Evolutionary conservation across 1,284 basidiomycete genomes (phyloP), one percentile per base, ranked within the genome.

Genomic region (Gomphus sp.): DNA sequence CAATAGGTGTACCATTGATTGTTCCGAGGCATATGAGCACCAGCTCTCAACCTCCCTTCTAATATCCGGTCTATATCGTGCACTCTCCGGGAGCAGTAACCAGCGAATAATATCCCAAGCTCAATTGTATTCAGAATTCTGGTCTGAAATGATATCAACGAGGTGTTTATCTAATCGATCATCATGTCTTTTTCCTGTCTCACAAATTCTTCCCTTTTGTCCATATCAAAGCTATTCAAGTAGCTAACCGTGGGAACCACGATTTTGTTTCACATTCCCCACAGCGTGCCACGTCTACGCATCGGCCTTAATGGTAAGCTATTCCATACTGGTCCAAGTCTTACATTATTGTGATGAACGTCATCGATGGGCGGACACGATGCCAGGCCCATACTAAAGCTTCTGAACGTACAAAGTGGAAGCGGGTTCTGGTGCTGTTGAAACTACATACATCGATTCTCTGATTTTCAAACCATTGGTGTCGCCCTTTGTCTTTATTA

Each of bases 281-380:
- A n/a, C n/a, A n/a, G n/a, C n/a, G n/a, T n/a, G n/a, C n/a, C n/a
- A n/a, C n/a, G n/a, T n/a, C n/a, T n/a, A n/a, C n/a, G n/a, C n/a
- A n/a, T n/a, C n/a, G n/a, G n/a, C n/a, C n/a, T n/a, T n/a, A n/a
- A 43, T 43, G 3, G 36, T 51, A 51, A 34, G 31, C 34, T 22
- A 37, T 34, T 4, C 14, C 14, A 16, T 3, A 43, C 10, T 36
- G 10, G 10, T 16, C 16, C n/a, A 8, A 10, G n/a, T 41, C 6
- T 51, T 36, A 1, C 34, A 44, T 4, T 34, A 25, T 50, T 58
- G 31, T 81, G 62, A 62, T 61, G 59, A 58, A 57, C 39, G 55
- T 58, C 47, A 60, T 61, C 82, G 83, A 85, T 83, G 83, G 82
- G 82, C 82, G 82, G 82, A 84, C 82, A 73, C 69, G 75, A 82